Percentiles rank a stretch among this genome's conserved stretches.
Conservation (phyloP, 2,329 filamentous ascomycete species). For the Colletotrichum echinochloae region DNA sequence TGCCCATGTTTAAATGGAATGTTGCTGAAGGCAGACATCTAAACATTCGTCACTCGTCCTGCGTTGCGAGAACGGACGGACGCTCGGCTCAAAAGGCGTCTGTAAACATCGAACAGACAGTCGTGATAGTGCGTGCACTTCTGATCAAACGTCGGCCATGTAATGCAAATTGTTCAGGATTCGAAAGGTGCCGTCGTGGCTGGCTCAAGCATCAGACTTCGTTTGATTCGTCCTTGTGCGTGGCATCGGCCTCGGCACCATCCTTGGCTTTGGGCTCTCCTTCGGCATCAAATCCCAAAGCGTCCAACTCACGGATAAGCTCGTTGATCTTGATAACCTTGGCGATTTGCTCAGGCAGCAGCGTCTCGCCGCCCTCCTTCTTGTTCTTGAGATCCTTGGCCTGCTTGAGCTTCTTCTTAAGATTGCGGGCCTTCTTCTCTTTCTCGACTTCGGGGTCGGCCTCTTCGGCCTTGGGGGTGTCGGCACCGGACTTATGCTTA, state of each 20-base stretch:
- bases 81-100: neutral
- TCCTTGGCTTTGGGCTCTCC: constrained; percentile 66
- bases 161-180: neutral
- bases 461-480: constrained; percentile 53
- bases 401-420: constrained; percentile 96
- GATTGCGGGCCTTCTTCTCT: constrained; percentile 91
- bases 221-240: constrained; percentile 1
- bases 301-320: constrained; percentile 87
- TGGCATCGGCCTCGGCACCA: constrained; percentile 5
- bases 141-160: neutral
- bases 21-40: neutral
- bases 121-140: neutral
- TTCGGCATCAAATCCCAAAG: constrained; percentile 84
- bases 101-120: constrained; percentile 4
- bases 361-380: constrained; percentile 84
- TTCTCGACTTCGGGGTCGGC: constrained; percentile 79
- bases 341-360: constrained; percentile 94
- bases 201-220: constrained; percentile 12
- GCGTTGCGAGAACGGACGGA: neutral
- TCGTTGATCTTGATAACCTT: constrained; percentile 99
- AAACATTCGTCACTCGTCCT: neutral
- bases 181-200: neutral
- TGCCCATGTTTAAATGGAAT: neutral
- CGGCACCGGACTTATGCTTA: constrained; percentile 45
- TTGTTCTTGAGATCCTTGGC: constrained; percentile 91